Evolutionary conservation across 495 filamentous ascomycete species (phyloP).

Genomic region (Lichenothelia convexa): DNA sequence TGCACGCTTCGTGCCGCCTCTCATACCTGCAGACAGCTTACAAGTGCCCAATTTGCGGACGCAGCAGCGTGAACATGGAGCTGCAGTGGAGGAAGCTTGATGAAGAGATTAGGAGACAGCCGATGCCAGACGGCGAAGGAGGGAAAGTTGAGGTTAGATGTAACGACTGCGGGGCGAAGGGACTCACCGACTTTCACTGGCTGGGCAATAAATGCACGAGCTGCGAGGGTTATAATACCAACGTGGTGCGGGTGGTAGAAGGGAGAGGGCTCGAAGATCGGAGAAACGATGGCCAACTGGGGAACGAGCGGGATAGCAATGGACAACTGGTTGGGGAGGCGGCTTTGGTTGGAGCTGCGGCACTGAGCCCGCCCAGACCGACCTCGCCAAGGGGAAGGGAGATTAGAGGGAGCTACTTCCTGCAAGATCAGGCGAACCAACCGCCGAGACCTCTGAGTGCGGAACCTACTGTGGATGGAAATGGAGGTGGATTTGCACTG

Average conservation of each 20-base stretch:
- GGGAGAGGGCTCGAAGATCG: neutral
- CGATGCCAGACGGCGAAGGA: constrained; percentile 58
- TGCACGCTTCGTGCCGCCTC: constrained; percentile 72
- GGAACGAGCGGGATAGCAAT: constrained; percentile 14
- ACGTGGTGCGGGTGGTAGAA: constrained; percentile 19
- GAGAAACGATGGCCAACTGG: constrained; percentile 7
- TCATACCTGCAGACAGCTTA: constrained; percentile 75
- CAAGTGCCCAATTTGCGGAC: constrained; percentile 86
- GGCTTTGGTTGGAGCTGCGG: neutral
- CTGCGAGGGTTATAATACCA: constrained; percentile 30
- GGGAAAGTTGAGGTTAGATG: constrained; percentile 71
- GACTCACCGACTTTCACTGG: constrained; percentile 80
- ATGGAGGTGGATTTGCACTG: too few relatives aligned
- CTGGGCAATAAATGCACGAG: constrained; percentile 76
- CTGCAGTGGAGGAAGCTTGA: constrained; percentile 80
- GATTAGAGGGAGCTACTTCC: constrained; percentile 1
- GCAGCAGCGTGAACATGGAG: constrained; percentile 93
- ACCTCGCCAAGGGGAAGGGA: constrained; percentile 2
- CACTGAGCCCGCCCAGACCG: constrained; percentile 8
- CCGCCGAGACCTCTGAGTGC: neutral
- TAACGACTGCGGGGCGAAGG: constrained; percentile 85
- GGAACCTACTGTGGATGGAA: constrained; percentile 1
- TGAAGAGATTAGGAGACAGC: constrained; percentile 66
- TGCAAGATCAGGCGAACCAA: neutral
- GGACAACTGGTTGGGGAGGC: too few relatives aligned